Conservation (phyloP, 2,329 filamentous ascomycete species). For the Fusarium sp. region DNA sequence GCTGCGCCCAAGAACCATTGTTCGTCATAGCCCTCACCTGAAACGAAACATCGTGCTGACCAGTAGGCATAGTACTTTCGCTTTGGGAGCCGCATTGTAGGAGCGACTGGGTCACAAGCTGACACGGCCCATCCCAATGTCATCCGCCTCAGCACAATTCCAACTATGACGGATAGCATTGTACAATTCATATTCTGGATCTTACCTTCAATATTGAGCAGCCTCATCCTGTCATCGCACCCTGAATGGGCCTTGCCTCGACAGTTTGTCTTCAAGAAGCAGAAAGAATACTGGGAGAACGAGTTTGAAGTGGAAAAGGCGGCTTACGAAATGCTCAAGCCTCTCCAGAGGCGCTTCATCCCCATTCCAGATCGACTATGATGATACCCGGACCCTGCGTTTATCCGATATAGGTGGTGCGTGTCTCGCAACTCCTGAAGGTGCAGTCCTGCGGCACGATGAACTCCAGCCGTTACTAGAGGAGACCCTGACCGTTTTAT, state of each 20-base stretch:
- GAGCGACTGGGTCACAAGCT: not conserved
- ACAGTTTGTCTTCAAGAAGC: not conserved
- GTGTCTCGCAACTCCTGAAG: not conserved
- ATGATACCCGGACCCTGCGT: not conserved
- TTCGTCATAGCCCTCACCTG: not conserved
- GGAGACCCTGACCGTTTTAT: not conserved
- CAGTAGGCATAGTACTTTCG: not conserved
- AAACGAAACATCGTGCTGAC: not conserved
- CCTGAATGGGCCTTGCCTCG: not conserved
- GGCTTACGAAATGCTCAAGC: not conserved
- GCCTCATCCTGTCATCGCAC: not conserved
- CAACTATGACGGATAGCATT: not conserved
- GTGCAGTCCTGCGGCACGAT: not conserved
- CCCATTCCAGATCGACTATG: not conserved
- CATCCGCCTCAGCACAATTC: not conserved
- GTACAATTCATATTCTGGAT: not conserved
- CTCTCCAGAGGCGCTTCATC: not conserved
- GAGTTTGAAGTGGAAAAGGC: not conserved
- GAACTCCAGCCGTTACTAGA: not conserved
- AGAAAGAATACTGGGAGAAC: not conserved
- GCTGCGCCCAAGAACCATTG: not conserved
- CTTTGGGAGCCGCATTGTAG: not conserved
- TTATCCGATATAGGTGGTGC: not conserved
- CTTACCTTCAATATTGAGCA: not conserved
- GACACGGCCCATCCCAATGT: not conserved